Conservation (phyloP, 1,284 basidiomycete species). For the Wolfiporia cocos region DNA sequence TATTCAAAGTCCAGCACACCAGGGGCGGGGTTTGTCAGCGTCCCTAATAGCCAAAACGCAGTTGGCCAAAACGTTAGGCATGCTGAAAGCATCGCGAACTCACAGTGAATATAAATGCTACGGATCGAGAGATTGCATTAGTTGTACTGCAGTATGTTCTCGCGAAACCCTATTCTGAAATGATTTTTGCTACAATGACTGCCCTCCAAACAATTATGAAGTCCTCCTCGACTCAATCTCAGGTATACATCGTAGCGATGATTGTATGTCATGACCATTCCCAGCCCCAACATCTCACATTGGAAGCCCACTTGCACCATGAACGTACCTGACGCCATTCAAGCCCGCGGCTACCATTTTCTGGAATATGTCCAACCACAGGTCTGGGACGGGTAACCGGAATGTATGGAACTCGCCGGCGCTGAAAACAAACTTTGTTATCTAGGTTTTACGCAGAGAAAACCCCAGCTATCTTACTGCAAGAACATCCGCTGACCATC, state of each 20-base stretch:
- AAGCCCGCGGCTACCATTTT: slow-evolving; percentile 80
- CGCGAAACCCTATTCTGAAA: too few species aligned
- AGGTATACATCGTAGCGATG: too few species aligned
- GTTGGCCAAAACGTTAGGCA: neutral
- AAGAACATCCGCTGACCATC: slow-evolving; percentile 34
- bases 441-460: neutral
- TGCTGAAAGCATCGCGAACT: neutral
- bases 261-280: too few species aligned
- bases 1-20: slow-evolving; percentile 67
- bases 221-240: too few species aligned
- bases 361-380: slow-evolving; percentile 81
- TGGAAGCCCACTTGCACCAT: too few species aligned
- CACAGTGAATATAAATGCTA: slow-evolving; percentile 67
- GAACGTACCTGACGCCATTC: slow-evolving; percentile 47
- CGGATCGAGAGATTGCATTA: neutral
- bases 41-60: slow-evolving; percentile 30
- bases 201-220: too few species aligned
- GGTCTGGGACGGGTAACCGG: slow-evolving; percentile 69
- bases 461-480: slow-evolving; percentile 31
- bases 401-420: slow-evolving; percentile 82
- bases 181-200: too few species aligned
- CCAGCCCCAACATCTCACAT: too few species aligned
- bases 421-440: slow-evolving; percentile 18
- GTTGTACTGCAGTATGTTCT: too few species aligned
- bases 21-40: slow-evolving; percentile 67